Evolutionary conservation across 2,329 filamentous ascomycete genomes (phyloP), one percentile per base, ranked within the genome.

Genomic region (Fusarium pseudonygamai): DNA sequence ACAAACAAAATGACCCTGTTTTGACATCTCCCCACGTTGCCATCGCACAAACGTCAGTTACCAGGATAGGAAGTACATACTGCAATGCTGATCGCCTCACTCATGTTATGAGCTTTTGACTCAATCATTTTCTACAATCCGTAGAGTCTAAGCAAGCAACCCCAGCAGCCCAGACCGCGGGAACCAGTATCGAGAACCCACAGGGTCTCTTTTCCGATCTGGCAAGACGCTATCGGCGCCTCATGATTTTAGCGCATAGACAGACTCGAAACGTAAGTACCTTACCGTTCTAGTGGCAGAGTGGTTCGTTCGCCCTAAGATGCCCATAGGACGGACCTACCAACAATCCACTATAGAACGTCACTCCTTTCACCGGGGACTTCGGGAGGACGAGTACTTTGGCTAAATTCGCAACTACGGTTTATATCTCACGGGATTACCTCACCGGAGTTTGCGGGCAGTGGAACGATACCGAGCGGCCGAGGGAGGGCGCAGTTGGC

Each of bases 211-310:
- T 28, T 34, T 69, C 60, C 70, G 55, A 69, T 64, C 45, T 49
- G 37, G 64, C 34, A 58, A 55, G 58, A 74, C 62, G 47, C 59
- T 69, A 68, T 69, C 46, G 40, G 28, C 71, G 71, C 67, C 71
- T 70, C 66, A 57, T 74, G 59, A 59, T 74, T 73, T 71, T 74
- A 73, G 71, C 56, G 71, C 57, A 64, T 40, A 47, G 42, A 61
- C 67, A 40, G 50, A 61, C 37, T 64, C 55, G 43, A 67, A 73
- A 64, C 67, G 45, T n/a, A n/a, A n/a, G n/a, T n/a, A n/a, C n/a
- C n/a, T 20, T 58, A 34, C 24, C 16, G 36, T 30, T 52, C 53
- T 71, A 72, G 69, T 63, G n/a, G n/a, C n/a, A n/a, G n/a, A n/a
- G n/a, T n/a, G 69, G 69, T 30, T 62, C 58, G 49, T 49, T 43